Conservation (phyloP, 495 filamentous ascomycete genomes). For the Talaromyces liani region DNA sequence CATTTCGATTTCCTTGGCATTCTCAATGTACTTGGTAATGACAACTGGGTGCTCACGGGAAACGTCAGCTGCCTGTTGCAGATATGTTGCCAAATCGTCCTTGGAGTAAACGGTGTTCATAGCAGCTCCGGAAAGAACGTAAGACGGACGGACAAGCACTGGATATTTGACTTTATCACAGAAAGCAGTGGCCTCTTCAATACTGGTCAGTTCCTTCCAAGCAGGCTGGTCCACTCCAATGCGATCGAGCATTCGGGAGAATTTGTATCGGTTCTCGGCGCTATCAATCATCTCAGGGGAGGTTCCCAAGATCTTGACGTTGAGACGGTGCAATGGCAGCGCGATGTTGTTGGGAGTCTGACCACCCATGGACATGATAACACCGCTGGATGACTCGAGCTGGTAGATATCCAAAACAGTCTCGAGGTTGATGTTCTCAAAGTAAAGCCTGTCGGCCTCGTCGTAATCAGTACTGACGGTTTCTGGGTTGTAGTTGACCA, state of each 20-base stretch:
- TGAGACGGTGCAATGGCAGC: slow-evolving; percentile 75
- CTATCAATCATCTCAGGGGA: slow-evolving; percentile 98
- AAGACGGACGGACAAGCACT: slow-evolving; percentile 91
- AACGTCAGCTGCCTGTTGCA: slow-evolving; percentile 82
- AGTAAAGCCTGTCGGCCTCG: slow-evolving; percentile 91
- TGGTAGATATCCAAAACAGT: slow-evolving; percentile 94
- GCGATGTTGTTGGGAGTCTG: slow-evolving; percentile 99
- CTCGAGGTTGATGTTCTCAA: slow-evolving; percentile 95
- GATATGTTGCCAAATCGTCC: slow-evolving; percentile 82
- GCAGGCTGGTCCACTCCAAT: slow-evolving; percentile 93
- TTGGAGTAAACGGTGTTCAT: slow-evolving; percentile 98
- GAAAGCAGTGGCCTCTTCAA: slow-evolving; percentile 78
- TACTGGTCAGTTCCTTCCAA: slow-evolving; percentile 94
- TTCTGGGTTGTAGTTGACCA: slow-evolving; percentile 97
- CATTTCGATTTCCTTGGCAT: slow-evolving; percentile 95
- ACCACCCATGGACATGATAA: slow-evolving; percentile 97
- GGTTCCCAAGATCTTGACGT: slow-evolving; percentile 87
- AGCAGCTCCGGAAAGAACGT: slow-evolving; percentile 93
- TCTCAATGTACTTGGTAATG: slow-evolving; percentile 98
- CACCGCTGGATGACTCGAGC: slow-evolving; percentile 75
- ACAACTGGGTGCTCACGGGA: slow-evolving; percentile 98
- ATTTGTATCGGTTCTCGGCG: slow-evolving; percentile 97
- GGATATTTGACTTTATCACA: slow-evolving; percentile 87
- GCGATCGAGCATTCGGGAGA: slow-evolving; percentile 92
- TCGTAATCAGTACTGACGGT: slow-evolving; percentile 95